Base-by-base conservation (phyloP, 1,284 basidiomycete species). In the Apiotrichum sp. region DNA sequence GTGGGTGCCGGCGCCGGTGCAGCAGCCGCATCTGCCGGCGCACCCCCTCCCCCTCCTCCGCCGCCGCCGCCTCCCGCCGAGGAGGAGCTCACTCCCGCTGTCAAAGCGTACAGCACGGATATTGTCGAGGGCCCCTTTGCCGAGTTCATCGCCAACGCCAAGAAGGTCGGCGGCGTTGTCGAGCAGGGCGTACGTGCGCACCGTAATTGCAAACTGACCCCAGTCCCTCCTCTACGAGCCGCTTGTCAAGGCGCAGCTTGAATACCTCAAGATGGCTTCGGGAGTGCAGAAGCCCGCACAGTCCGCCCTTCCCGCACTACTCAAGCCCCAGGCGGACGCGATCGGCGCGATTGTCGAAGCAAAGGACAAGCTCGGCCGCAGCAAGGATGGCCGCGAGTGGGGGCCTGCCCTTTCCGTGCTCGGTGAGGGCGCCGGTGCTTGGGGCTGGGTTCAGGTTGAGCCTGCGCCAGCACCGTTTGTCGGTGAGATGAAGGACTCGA, bases 361-460 rank as follows among this genome's bases (percentile, higher is more conserved):
- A 61, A 92, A 93, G 75, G 92, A 97, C 63, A 84, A 85, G 54
- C 86, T 88, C 62, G 64, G 67, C 16, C 79, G 89, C 62, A 85
- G 84, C 14, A 76, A 78, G 53, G 73, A 76, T 68, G 89, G 92
- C 56, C 80, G 88, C 59, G 87, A 89, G 53, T 91, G 87, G 83
- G 85, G 84, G 62, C 85, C 84, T 50, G 91, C 95, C 69, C 79
- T 98, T 43, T 86, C 83, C 39, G 83, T 86, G 38, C 79, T 98
- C 38, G 84, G 86, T 11, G 93, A 96, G 69, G 91, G 89, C 11
- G 86, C 85, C 1, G 81, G 86, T 8, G 86, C 83, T 14, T 84
- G 90, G 52, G 93, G 87, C n/a, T 99, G 95, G 95, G 85, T 98
- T 46, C 83, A 86, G 47, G 80, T 86, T 53, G 91, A 50, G 47